phyloP scores from a whole-genome alignment of 1,284 basidiomycete species.

The Ceratobasidium sp. region DNA sequence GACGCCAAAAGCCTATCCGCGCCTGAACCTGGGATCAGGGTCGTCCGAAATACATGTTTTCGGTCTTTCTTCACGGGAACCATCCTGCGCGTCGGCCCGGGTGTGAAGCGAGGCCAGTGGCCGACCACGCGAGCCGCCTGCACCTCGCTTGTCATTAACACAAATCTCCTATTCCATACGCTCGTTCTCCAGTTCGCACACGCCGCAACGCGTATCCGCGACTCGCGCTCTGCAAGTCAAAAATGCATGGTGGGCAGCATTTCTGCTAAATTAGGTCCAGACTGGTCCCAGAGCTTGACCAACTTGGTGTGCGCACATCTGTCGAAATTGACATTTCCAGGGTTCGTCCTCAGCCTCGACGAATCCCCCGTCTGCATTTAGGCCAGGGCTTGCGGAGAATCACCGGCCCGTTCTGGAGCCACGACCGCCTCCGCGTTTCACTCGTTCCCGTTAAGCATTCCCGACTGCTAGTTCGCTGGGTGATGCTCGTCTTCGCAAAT shows the following conservation, averaged over 20 bases:
- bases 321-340: constrained; percentile 14
- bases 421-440: constrained; percentile 21
- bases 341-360: constrained; percentile 4
- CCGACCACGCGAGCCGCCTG: constrained; percentile 3
- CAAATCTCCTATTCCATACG: constrained; percentile 11
- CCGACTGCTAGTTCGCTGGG: constrained; percentile 1
- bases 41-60: constrained; percentile 21
- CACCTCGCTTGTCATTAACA: constrained; percentile 9
- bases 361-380: constrained; percentile 4
- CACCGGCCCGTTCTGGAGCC: constrained; percentile 1
- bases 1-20: constrained; percentile 5
- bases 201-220: neutral
- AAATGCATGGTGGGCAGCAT: neutral
- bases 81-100: constrained; percentile 20
- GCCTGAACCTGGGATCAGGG: constrained; percentile 30
- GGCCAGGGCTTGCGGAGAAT: constrained; percentile 13
- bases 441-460: neutral
- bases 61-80: constrained; percentile 25
- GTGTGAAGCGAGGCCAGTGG: constrained; percentile 2
- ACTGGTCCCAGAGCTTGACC: constrained; percentile 5
- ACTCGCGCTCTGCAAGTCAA: neutral
- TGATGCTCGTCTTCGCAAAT: constrained; percentile 19
- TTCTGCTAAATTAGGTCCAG: neutral
- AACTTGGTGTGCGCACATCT: constrained; percentile 2
- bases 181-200: neutral